Conservation (phyloP, 1,284 basidiomycete species). For the Sporisorium graminicola region DNA sequence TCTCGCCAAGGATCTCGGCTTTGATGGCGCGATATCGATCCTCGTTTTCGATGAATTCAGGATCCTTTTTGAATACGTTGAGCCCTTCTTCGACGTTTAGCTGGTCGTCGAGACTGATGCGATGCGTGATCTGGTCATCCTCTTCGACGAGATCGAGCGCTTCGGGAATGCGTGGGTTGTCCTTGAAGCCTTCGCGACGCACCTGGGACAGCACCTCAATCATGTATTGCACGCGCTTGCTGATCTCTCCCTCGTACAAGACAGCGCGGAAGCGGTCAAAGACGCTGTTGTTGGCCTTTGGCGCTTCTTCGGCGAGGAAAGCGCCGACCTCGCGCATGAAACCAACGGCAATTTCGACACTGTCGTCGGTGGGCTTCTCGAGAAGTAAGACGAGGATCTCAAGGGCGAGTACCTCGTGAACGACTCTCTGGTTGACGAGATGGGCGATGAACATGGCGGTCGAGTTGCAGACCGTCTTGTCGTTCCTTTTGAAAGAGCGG, state of each 20-base stretch:
- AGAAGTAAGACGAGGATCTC: conserved; percentile 94
- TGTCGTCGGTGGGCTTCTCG: conserved; percentile 95
- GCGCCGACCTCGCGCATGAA: conserved; percentile 98
- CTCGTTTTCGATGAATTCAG: conserved; percentile 89
- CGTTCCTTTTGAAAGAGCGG: conserved; percentile 93
- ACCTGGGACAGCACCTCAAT: conserved; percentile 85
- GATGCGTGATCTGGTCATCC: conserved; percentile 91
- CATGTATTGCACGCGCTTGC: conserved; percentile 98
- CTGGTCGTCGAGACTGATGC: conserved; percentile 90
- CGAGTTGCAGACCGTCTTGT: conserved; percentile 96
- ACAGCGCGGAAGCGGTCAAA: conserved; percentile 97
- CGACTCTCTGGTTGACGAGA: conserved; percentile 94
- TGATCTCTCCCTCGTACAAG: conserved; percentile 92
- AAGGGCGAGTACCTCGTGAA: conserved; percentile 92
- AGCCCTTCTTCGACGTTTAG: conserved; percentile 92
- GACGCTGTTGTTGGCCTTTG: conserved; percentile 91
- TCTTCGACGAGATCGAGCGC: conserved; percentile 96
- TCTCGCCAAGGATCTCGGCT: conserved; percentile 85
- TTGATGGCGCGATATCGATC: conserved; percentile 93
- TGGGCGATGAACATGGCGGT: conserved; percentile 96
- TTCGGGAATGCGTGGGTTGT: conserved; percentile 92
- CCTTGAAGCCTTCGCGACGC: conserved; percentile 97
- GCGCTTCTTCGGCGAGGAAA: conserved; percentile 91
- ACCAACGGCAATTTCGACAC: conserved; percentile 96
- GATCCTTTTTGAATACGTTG: conserved; percentile 95